phyloP scores from a whole-genome alignment of 140 eudicot genomes.

The Bidens hawaiensis region DNA sequence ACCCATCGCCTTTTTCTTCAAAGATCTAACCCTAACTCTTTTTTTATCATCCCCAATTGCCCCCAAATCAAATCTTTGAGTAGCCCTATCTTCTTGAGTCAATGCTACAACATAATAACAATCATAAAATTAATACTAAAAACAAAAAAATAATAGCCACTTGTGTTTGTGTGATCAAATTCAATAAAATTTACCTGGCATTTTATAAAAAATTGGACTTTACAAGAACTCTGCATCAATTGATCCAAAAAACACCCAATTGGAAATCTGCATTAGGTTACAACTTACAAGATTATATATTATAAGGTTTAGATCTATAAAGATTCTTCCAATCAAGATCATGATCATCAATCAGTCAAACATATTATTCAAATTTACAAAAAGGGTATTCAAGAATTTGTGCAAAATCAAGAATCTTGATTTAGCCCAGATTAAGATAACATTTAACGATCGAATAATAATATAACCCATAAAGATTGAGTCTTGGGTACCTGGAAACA shows the following conservation, averaged over 20 bases:
- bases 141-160: no score
- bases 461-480: slow-evolving; percentile 10
- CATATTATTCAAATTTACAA: neutral
- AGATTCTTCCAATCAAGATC: slow-evolving; percentile 8
- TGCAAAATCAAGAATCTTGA: neutral
- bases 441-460: slow-evolving; percentile 8
- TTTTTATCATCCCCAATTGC: slow-evolving; percentile 61
- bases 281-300: slow-evolving; percentile 1
- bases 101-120: slow-evolving; percentile 17
- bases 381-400: slow-evolving; percentile 4
- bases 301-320: slow-evolving; percentile 21
- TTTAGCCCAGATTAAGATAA: neutral
- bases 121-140: neutral
- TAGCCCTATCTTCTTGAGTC: slow-evolving; percentile 43
- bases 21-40: slow-evolving; percentile 54
- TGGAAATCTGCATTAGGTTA: slow-evolving; percentile 26
- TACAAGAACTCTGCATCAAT: slow-evolving; percentile 35
- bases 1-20: slow-evolving; percentile 63
- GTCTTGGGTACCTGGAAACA: slow-evolving; percentile 32
- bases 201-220: slow-evolving; percentile 20
- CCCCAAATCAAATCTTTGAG: slow-evolving; percentile 48
- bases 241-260: slow-evolving; percentile 11
- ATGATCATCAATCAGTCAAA: slow-evolving; percentile 24
- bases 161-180: neutral
- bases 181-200: slow-evolving; percentile 48